Base-by-base conservation (phyloP, 1,284 basidiomycete species). In the Ceratorhiza oryzae-sativae region DNA sequence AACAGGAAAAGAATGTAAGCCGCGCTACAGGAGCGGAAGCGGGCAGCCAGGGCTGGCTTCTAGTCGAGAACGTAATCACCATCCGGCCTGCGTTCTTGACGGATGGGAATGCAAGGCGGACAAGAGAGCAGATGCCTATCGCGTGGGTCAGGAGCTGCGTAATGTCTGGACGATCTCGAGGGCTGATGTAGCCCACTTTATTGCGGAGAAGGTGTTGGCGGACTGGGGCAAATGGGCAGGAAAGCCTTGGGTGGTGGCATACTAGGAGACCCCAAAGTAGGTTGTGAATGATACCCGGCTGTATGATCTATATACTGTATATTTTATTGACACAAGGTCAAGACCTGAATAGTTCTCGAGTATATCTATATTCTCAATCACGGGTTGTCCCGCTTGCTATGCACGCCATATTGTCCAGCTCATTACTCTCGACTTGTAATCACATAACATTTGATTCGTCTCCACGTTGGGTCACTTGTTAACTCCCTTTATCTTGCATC, bases 181-280 rank as follows among this genome's bases (percentile, higher is more conserved):
- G 76, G 82, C 81, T 75, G 90, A 91, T 77, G 84, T 88, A 0
- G 87, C 84, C 1, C 87, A 90, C 79, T 90, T 90, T 76, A 77
- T 90, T 18, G 84, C 82, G 0, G 84, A 88, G 72, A 81, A 80
- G 1, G 78, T 84, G n/a, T 42, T 86, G 20, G 79, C 79, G 63
- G 76, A 83, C 13, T 90, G 88, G 88, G 77, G 82, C 8, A 79
- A 85, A 59, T 88, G 82, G 81, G 79, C 81, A 73, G 84, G 84
- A n/a, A 86, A 86, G 77, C 76, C 23, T 12, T 41, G 72, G 49
- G 67, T 68, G 5, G 27, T 74, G 41, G 39, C 46, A 9, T 70
- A 74, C 32, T 74, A 49, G 74, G 63, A 34, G 8, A 6, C 13
- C 36, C 36, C 13, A 13, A 39, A 13, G 13, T 13, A 6, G 13